Evolutionary conservation across 2,329 filamentous ascomycete genomes (phyloP).

Genomic region (Emmonsiellopsis sp.): DNA sequence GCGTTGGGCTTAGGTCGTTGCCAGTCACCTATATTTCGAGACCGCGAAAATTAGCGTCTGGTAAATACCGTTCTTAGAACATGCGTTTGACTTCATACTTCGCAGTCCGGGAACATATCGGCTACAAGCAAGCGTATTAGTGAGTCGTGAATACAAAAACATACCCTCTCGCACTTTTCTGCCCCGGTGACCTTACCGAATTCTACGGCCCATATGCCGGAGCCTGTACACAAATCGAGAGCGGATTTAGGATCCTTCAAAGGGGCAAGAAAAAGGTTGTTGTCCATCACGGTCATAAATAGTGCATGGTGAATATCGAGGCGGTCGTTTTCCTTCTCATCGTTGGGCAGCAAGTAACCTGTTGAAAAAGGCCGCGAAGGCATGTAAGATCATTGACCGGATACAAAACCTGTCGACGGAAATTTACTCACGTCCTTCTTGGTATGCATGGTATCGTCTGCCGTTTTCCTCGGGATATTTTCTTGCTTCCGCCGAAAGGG

Average conservation of each 20-base stretch:
- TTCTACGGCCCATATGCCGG: conserved; percentile 10
- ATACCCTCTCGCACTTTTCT: too few species aligned
- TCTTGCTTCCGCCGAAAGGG: conserved; percentile 5
- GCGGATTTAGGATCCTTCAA: conserved; percentile 5
- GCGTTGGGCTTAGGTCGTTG: conserved; percentile 8
- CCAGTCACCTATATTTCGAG: conserved; percentile 6
- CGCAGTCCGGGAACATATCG: conserved; percentile 5
- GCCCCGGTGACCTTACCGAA: conserved; percentile 4
- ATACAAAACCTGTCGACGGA: too few species aligned
- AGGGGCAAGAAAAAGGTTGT: conserved; percentile 7
- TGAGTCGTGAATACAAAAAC: background rate
- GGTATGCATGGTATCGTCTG: conserved; percentile 15
- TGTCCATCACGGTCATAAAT: conserved; percentile 5
- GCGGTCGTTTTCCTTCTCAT: conserved; percentile 8
- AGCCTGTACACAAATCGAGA: conserved; percentile 10
- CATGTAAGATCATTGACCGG: too few species aligned
- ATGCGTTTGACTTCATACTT: background rate
- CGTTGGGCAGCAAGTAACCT: conserved; percentile 11
- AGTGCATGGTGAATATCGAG: conserved; percentile 11
- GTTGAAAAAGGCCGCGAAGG: too few species aligned
- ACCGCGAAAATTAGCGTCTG: background rate
- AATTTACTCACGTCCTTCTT: conserved; percentile 6
- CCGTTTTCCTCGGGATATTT: conserved; percentile 21
- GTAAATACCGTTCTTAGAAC: background rate
- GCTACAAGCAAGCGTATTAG: conserved; percentile 2